Evolutionary conservation across 257 asterid species (phyloP).

Genomic region (Salvia hispanica): DNA sequence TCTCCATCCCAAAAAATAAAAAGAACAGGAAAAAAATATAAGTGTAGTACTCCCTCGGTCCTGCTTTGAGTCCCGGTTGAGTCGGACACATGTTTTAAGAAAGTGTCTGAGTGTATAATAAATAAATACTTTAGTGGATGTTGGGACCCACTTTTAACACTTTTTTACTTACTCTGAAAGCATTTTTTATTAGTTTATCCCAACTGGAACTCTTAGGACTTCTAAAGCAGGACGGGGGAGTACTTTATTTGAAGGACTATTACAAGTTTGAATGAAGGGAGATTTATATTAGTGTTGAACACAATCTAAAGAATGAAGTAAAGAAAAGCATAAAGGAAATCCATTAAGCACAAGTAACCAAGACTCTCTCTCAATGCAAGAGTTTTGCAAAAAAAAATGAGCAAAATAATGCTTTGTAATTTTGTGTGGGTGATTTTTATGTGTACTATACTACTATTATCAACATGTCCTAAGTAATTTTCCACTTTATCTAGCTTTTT

Average conservation of each 20-base stretch:
- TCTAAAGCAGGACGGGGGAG: too few species aligned
- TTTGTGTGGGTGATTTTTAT: slow-evolving; percentile 22
- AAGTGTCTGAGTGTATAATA: too few species aligned
- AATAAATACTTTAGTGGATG: too few species aligned
- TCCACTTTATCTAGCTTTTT: slow-evolving; percentile 66
- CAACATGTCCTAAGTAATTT: slow-evolving; percentile 29
- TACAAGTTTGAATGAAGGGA: slow-evolving; percentile 37
- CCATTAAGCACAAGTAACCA: slow-evolving; percentile 75
- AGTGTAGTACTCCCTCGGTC: too few species aligned
- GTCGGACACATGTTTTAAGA: too few species aligned
- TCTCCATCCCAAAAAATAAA: neutral
- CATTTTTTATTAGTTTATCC: too few species aligned
- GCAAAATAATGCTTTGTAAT: slow-evolving; percentile 43
- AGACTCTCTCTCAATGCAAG: slow-evolving; percentile 47
- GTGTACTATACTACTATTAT: too few species aligned
- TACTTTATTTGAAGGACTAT: slow-evolving; percentile 17
- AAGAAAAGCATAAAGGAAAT: slow-evolving; percentile 66
- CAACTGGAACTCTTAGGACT: too few species aligned
- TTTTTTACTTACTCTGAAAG: too few species aligned
- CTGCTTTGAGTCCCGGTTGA: too few species aligned
- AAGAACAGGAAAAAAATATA: slow-evolving; percentile 13
- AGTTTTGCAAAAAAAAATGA: slow-evolving; percentile 40
- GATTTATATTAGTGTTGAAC: slow-evolving; percentile 7
- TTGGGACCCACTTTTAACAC: too few species aligned
- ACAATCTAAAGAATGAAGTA: slow-evolving; percentile 39